These are phyloP conservation scores for Podospora pseudopauciseta DNA, from an alignment of 495 filamentous ascomycete species.

Conservation along the genomic window DNA sequence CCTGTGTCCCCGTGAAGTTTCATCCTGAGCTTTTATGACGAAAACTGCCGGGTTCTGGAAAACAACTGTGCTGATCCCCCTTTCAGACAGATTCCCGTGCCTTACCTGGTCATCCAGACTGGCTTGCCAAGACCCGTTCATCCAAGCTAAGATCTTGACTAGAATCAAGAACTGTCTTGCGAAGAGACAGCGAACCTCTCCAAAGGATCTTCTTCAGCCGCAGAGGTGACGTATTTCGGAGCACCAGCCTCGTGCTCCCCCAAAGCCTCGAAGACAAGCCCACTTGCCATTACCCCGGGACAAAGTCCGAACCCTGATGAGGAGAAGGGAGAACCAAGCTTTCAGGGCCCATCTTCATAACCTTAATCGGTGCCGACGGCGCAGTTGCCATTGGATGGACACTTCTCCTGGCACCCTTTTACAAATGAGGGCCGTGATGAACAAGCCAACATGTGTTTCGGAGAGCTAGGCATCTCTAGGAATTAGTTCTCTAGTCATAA, in stretches of 20 bases:
- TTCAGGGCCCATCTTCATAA: not conserved
- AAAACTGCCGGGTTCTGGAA: constrained; percentile 6
- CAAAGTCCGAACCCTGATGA: not conserved
- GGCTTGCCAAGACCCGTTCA: not conserved
- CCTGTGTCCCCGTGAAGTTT: not conserved
- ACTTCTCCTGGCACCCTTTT: too few relatives aligned
- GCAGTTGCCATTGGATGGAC: not conserved
- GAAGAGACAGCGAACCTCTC: too few relatives aligned
- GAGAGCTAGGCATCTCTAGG: too few relatives aligned
- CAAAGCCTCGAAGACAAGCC: not conserved
- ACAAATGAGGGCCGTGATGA: too few relatives aligned
- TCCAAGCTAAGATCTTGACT: not conserved
- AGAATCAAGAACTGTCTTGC: not conserved
- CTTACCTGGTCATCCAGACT: not conserved
- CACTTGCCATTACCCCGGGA: not conserved
- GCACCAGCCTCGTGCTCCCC: not conserved
- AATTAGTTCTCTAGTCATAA: too few relatives aligned
- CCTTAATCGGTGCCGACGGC: constrained; percentile 1
- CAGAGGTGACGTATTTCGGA: not conserved
- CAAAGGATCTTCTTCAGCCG: not conserved
- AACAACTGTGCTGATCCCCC: not conserved
- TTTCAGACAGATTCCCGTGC: not conserved
- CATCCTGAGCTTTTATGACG: constrained; percentile 9
- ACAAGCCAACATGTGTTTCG: too few relatives aligned
- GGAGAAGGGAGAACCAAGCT: not conserved